Conservation (phyloP, 768 basidiomycete species). For the Leccinum uliginosum region DNA sequence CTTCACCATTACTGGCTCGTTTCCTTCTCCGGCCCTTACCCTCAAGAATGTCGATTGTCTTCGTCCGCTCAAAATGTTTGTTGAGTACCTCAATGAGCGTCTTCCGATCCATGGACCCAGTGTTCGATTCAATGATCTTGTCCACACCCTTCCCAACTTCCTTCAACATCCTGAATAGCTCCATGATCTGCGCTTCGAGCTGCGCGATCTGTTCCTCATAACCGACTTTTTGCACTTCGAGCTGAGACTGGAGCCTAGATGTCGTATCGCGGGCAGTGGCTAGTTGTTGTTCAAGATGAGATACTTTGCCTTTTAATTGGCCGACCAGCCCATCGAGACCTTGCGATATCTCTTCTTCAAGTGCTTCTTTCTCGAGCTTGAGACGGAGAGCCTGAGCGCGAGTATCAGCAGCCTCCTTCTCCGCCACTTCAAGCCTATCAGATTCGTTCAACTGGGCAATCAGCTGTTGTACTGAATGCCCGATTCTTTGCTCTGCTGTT, state of each 20-base stretch:
- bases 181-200: constrained; percentile 88
- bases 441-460: constrained; percentile 89
- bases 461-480: constrained; percentile 84
- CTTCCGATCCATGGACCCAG: constrained; percentile 69
- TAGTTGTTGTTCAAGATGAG: constrained; percentile 73
- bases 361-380: constrained; percentile 74
- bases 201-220: constrained; percentile 87
- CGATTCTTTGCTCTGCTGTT: constrained; percentile 80
- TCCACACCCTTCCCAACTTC: constrained; percentile 78
- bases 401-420: constrained; percentile 71
- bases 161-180: constrained; percentile 90
- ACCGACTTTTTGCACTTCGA: constrained; percentile 69
- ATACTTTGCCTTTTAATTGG: constrained; percentile 66
- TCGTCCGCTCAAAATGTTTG: constrained; percentile 75
- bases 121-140: constrained; percentile 60
- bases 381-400: constrained; percentile 60
- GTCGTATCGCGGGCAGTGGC: constrained; percentile 75
- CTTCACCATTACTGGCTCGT: constrained; percentile 30
- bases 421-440: constrained; percentile 73
- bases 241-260: constrained; percentile 67
- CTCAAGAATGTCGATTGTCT: constrained; percentile 83
- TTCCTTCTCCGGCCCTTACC: constrained; percentile 45
- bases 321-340: constrained; percentile 85
- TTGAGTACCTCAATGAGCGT: constrained; percentile 76
- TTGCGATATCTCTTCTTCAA: constrained; percentile 78